Percentiles rank a stretch among this genome's conserved stretches.
phyloP scores from a whole-genome alignment of 2,329 filamentous ascomycete species.

The Microthyrium microscopicum region DNA sequence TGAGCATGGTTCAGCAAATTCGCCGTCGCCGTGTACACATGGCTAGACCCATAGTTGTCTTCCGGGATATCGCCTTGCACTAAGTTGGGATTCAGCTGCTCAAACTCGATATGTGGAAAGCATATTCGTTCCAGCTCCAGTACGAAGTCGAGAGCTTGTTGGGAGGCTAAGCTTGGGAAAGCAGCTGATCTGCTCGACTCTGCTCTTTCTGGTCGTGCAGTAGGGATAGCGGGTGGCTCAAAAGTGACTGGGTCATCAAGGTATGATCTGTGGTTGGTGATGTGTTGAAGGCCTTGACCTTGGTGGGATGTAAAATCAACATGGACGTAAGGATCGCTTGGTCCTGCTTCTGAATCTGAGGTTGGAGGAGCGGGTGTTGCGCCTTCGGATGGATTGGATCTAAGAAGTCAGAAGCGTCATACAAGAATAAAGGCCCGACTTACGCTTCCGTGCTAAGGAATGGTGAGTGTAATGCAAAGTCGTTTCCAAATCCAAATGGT shows the following conservation, averaged over 20 bases:
- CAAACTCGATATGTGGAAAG: slow-evolving; percentile 2
- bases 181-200: not conserved
- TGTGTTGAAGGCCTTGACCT: not conserved
- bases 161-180: not conserved
- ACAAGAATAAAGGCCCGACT: not conserved
- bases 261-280: not conserved
- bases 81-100: not conserved
- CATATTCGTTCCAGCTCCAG: slow-evolving; percentile 5
- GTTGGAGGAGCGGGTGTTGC: not conserved
- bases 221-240: not conserved
- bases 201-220: not conserved
- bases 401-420: not conserved
- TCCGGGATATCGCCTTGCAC: not conserved
- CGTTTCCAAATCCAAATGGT: too few species aligned
- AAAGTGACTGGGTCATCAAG: not conserved
- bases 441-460: not conserved
- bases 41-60: slow-evolving; percentile 1
- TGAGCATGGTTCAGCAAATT: not conserved
- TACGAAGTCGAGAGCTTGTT: slow-evolving; percentile 4
- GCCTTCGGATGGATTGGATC: not conserved
- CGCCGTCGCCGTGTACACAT: slow-evolving; percentile 1
- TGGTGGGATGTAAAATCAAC: not conserved
- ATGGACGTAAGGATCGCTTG: too few species aligned
- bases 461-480: too few species aligned
- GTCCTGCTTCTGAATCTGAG: too few species aligned